A percentile compares a stretch with the other conserved stretches of the same genome.
Conservation (phyloP, 208 protist species). For the Trypanosoma lewisi region DNA sequence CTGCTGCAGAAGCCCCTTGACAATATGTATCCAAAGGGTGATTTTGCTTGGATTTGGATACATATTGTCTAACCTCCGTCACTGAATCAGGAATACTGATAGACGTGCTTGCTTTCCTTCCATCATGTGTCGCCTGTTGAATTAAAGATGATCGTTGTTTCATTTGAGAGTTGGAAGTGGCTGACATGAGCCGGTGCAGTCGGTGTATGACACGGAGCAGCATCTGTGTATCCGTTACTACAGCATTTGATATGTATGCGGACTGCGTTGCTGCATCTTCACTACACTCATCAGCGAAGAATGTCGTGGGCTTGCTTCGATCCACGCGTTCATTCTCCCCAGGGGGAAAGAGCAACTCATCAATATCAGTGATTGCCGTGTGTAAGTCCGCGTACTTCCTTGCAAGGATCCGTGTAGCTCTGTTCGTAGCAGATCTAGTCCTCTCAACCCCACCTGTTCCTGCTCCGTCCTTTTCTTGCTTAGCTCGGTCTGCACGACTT, state of each 20-base stretch:
- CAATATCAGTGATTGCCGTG: background rate
- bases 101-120: background rate
- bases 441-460: too few relatives aligned
- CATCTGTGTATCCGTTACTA: background rate
- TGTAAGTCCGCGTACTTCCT: constrained; percentile 4
- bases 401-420: background rate
- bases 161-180: too few relatives aligned
- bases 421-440: background rate
- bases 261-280: constrained; percentile 3
- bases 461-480: background rate
- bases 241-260: background rate
- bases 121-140: too few relatives aligned
- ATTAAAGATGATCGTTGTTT: too few relatives aligned
- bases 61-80: too few relatives aligned
- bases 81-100: too few relatives aligned
- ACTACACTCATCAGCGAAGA: background rate
- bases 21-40: too few relatives aligned
- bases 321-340: background rate
- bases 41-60: too few relatives aligned
- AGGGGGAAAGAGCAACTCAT: background rate
- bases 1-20: too few relatives aligned
- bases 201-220: background rate
- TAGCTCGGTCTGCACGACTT: background rate
- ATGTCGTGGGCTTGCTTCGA: background rate
- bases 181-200: background rate